phyloP scores from a whole-genome alignment of 208 protist species.

The Leishmania mexicana region DNA sequence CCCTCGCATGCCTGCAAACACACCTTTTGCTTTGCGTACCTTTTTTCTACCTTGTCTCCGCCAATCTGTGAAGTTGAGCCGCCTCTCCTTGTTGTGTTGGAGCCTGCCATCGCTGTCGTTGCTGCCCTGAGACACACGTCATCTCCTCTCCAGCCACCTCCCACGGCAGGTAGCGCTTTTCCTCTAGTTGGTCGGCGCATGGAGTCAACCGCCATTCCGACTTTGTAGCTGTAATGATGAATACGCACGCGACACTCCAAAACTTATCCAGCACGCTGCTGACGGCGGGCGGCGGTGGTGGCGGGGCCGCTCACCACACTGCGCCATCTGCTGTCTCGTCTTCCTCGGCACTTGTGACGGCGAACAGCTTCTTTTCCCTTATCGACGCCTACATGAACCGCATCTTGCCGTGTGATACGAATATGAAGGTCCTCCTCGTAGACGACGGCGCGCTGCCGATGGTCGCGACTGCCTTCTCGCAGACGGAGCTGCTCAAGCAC shows the following conservation, averaged over 20 bases:
- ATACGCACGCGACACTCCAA: slow-evolving; percentile 23
- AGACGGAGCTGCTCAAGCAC: slow-evolving; percentile 95
- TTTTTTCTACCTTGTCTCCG: slow-evolving; percentile 11
- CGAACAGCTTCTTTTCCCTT: slow-evolving; percentile 46
- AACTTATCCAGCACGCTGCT: slow-evolving; percentile 30
- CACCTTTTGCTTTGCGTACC: not conserved
- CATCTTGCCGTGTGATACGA: slow-evolving; percentile 64
- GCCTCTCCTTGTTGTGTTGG: not conserved
- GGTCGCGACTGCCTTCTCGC: slow-evolving; percentile 94
- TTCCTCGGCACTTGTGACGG: slow-evolving; percentile 8
- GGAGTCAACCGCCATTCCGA: not conserved
- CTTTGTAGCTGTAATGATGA: slow-evolving; percentile 8
- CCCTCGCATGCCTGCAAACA: not conserved
- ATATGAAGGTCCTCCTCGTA: slow-evolving; percentile 97
- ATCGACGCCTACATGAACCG: slow-evolving; percentile 68
- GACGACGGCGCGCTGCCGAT: slow-evolving; percentile 94
- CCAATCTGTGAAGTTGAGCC: not conserved
- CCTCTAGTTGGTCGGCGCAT: not conserved
- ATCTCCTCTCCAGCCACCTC: not conserved
- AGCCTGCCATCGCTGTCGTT: not conserved
- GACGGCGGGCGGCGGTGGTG: slow-evolving; percentile 5
- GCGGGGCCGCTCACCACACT: not conserved
- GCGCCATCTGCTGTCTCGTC: slow-evolving; percentile 5
- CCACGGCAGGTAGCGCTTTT: not conserved
- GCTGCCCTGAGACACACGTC: not conserved